These are phyloP conservation scores for Amylocarpus encephaloides DNA, from an alignment of 2,329 filamentous ascomycete species.

Conservation along the genomic window DNA sequence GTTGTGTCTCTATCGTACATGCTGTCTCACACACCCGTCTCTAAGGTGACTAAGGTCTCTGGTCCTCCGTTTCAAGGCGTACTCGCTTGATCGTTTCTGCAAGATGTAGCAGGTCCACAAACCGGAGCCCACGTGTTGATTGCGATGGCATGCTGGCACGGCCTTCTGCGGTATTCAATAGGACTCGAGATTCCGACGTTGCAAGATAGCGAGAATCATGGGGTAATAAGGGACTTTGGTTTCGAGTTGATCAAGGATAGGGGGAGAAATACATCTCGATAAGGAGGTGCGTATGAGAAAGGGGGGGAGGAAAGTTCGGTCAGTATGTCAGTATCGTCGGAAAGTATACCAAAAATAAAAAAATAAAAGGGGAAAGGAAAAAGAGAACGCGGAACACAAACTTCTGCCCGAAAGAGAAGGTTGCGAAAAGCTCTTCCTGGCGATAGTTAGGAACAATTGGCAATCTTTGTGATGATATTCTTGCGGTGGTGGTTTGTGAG, in stretches of 20 bases:
- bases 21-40: not conserved
- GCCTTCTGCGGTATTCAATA: conserved; percentile 1
- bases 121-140: not conserved
- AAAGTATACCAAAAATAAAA: too few relatives aligned
- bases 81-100: not conserved
- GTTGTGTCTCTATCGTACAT: conserved; percentile 1
- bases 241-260: not conserved
- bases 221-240: not conserved
- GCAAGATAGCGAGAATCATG: not conserved
- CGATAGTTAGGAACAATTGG: not conserved
- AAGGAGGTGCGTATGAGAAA: too few relatives aligned
- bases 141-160: not conserved
- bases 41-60: not conserved
- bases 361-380: too few relatives aligned
- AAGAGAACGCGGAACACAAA: too few relatives aligned
- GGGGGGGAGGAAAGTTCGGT: too few relatives aligned
- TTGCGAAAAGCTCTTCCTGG: too few relatives aligned
- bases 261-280: not conserved
- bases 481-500: too few relatives aligned
- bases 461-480: too few relatives aligned
- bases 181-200: conserved; percentile 5
- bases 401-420: too few relatives aligned
- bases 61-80: not conserved
- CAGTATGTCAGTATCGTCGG: too few relatives aligned
- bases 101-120: conserved; percentile 4